Percentiles rank a stretch among this genome's conserved stretches.
Conservation (phyloP, 495 filamentous ascomycete genomes). For the Venustampulla echinocandica region DNA sequence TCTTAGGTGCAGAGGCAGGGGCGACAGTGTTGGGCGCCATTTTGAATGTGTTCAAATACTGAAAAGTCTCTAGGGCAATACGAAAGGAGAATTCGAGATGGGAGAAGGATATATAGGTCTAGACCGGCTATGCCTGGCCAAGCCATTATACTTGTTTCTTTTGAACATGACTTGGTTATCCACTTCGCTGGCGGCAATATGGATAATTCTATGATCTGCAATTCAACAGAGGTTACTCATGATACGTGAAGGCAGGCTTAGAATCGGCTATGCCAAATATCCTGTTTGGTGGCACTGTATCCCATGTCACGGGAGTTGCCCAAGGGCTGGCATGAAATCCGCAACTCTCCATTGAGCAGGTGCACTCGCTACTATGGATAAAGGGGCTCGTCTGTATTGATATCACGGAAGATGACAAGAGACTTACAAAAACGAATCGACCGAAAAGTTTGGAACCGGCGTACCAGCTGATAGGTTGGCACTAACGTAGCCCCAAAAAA, state of each 20-base stretch:
- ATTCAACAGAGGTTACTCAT: background rate
- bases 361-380: background rate
- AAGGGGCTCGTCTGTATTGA: background rate
- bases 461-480: background rate
- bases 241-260: background rate
- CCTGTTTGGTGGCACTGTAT: background rate
- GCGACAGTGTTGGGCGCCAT: slow-evolving; percentile 2
- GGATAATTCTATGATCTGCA: slow-evolving; percentile 9
- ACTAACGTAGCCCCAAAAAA: background rate
- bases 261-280: background rate
- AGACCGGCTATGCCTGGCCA: background rate
- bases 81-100: background rate
- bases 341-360: background rate
- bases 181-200: slow-evolving; percentile 6
- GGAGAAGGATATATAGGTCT: slow-evolving; percentile 1
- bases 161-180: background rate
- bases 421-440: background rate
- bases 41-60: slow-evolving; percentile 1
- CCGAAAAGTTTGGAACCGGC: background rate
- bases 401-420: background rate
- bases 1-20: background rate
- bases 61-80: no score
- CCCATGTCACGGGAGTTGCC: background rate
- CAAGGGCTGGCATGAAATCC: background rate
- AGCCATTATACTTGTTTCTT: background rate